phyloP scores from a whole-genome alignment of 345 rosid species.

The thale cress (Arabidopsis thaliana) region TAIR10.1 NC_003070.9:7826501-7827000 shows the following conservation, averaged over 20 bases:
- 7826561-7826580: neutral
- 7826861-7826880: neutral
- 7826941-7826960: constrained; percentile 90
- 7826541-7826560: neutral
- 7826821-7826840: constrained; percentile 68
- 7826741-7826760: constrained; percentile 64
- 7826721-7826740: constrained; percentile 43
- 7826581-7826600: constrained; percentile 42
- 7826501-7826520: neutral
- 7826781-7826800: constrained; percentile 59
- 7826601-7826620: constrained; percentile 71
- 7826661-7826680: constrained; percentile 43
- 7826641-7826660: constrained; percentile 47
- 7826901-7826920: constrained; percentile 14
- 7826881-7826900: neutral
- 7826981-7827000: constrained; percentile 93
- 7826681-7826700: constrained; percentile 46
- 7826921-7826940: constrained; percentile 90
- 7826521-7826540: constrained; percentile 5
- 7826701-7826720: constrained; percentile 37
- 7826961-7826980: constrained; percentile 94
- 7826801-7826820: constrained; percentile 48
- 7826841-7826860: neutral
- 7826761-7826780: constrained; percentile 51
- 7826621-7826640: constrained; percentile 55